Base-by-base conservation (phyloP, 2,329 filamentous ascomycete species). In the Fusarium musae region DNA sequence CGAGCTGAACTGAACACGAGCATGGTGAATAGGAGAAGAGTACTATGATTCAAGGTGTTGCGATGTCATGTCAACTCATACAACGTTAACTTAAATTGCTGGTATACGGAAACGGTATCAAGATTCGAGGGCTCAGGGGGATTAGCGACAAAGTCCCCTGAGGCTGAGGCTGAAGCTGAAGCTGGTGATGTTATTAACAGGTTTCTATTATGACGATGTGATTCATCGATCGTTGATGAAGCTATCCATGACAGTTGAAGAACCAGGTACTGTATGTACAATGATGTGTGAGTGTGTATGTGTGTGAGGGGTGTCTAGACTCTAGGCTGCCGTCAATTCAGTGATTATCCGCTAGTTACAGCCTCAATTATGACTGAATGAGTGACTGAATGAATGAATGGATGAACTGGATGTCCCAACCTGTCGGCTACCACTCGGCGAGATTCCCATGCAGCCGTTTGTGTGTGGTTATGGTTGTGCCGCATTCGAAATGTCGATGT, bases 391-490 rank as follows among this genome's bases (percentile, higher is more conserved):
- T 46, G 52, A 32, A 30, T 39, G 44, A 47, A 34, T 46, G 52
- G 28, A 36, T n/a, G 47, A 50, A 50, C 21, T 34, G 47, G 30
- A 50, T 53, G 30, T 73, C 42, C 70, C 63, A 74, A 49, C 63
- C 71, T 69, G 67, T 72, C 71, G 71, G 71, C 71, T 74, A 56
- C 71, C 67, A 59, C 71, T 74, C 71, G 71, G 71, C 67, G 71
- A 74, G 59, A 74, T 74, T 74, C 23, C 60, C 59, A 74, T 65
- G 71, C 67, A 65, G 56, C 71, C 28, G 57, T 56, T 58, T 57
- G 40, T 23, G 16, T 43, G 42, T 43, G n/a, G 12, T 28, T 49
- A 19, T 54, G 56, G 28, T 23, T 59, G 44, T 63, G 62, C 59
- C 40, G 60, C 36, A 19, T 36, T 30, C 23, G 44, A 28, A 36